Base-by-base conservation (phyloP, 1,284 basidiomycete species). In the Cryptococcus sp. region DNA sequence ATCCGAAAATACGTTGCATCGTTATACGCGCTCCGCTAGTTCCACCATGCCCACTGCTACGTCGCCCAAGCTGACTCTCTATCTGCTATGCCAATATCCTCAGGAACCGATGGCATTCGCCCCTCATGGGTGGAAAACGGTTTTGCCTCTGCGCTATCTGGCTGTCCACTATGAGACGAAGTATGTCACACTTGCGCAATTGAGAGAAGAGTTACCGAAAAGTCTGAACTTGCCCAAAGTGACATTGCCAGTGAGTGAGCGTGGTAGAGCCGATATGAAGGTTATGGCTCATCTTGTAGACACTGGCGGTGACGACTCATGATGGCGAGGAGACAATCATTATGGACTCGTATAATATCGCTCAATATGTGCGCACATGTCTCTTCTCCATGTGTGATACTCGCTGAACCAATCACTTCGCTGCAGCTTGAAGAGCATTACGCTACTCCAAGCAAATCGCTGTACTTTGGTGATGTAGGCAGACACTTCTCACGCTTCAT, bases 111-210 rank as follows among this genome's bases (percentile, higher is more conserved):
- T 64, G 52, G 54, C 61, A 10, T 64, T 64, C 38, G 63, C 63
- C n/a, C 63, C 63, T n/a, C 63, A 64, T 40, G 56, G 44, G n/a
- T 64, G 63, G 63, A 64, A 64, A 47, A 53, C 61, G 2, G 34
- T 60, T 7, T 52, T 64, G 34, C 47, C 52, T 17, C 26, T 62
- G n/a, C 60, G 60, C 13, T 39, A 44, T 29, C 50, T 64, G 7
- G 50, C 40, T 7, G 40, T 64, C 4, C 29, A 39, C 19, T 57
- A 53, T 34, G 20, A 57, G 34, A 48, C 46, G 15, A 46, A 45
- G 25, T 59, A 51, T 41, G 58, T 62, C 11, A 59, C 55, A 1
- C 54, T 62, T n/a, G 38, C 38, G 11, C 54, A 64, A 51, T 48
- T 64, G 16, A 43, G 58, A 16, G 52, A 62, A 20, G 49, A 51